Evolutionary conservation across 192 early-diverging fungal genomes (phyloP).

Genomic region (Diversispora epigaea): DNA sequence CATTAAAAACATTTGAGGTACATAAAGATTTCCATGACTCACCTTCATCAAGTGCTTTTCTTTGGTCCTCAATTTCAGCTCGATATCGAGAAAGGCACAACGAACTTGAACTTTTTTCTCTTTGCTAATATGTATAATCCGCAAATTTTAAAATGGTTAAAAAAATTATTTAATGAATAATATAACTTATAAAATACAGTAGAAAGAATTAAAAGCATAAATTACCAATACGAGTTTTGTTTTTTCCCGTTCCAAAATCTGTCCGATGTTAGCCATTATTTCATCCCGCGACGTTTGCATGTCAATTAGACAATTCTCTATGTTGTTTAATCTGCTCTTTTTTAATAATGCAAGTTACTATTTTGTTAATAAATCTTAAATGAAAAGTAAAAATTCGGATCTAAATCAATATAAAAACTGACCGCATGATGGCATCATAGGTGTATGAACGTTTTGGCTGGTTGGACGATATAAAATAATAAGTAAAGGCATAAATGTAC

Average conservation of each 20-base stretch:
- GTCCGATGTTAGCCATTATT: constrained; percentile 44
- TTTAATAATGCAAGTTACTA: background rate
- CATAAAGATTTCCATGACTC: background rate
- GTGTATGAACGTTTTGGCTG: constrained; percentile 54
- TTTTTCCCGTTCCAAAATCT: constrained; percentile 40
- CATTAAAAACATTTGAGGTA: background rate
- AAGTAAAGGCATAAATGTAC: background rate
- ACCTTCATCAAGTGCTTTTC: constrained; percentile 41
- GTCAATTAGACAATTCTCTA: constrained; percentile 47
- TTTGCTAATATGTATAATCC: constrained; percentile 34
- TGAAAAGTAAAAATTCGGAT: no score
- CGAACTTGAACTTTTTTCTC: constrained; percentile 37
- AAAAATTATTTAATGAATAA: background rate
- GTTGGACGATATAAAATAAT: background rate
- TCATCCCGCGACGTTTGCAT: constrained; percentile 45
- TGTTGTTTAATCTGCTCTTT: constrained; percentile 39
- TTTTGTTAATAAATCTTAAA: background rate
- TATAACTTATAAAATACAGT: background rate
- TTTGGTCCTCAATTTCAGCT: constrained; percentile 43
- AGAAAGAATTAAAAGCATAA: background rate
- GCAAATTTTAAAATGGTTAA: background rate
- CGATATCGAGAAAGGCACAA: constrained; percentile 40
- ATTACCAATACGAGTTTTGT: constrained; percentile 20
- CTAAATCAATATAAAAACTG: background rate
- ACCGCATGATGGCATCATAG: constrained; percentile 50